Evolutionary conservation across 1,139 yeast genomes (phyloP).

Genomic region (Protomyces lactucae-debilis): DNA sequence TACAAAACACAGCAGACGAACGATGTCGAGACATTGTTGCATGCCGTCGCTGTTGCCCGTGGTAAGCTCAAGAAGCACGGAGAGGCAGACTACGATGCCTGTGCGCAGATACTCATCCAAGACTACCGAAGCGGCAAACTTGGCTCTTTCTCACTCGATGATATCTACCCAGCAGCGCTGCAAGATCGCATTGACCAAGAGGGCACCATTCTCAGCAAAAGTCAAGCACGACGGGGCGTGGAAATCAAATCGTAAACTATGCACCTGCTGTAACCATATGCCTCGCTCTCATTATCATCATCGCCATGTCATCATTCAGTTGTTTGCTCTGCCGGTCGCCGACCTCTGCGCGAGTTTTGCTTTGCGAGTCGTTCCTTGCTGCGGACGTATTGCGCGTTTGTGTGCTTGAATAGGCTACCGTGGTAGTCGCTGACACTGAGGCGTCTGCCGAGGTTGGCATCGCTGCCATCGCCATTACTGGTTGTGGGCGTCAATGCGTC

Average conservation of each 20-base stretch:
- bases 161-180: slow-evolving; percentile 24
- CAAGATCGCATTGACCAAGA: slow-evolving; percentile 23
- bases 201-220: slow-evolving; percentile 19
- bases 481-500: neutral
- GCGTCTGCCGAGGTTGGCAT: neutral
- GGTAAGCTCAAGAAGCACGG: slow-evolving; percentile 35
- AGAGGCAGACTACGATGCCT: slow-evolving; percentile 41
- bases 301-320: neutral
- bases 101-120: slow-evolving; percentile 65
- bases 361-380: slow-evolving; percentile 23
- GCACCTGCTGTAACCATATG: neutral
- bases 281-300: neutral
- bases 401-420: slow-evolving; percentile 11
- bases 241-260: neutral
- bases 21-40: slow-evolving; percentile 57
- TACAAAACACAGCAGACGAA: slow-evolving; percentile 63
- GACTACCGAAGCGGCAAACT: slow-evolving; percentile 60
- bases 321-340: neutral
- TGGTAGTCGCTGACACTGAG: slow-evolving; percentile 6
- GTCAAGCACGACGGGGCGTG: slow-evolving; percentile 11
- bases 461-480: neutral
- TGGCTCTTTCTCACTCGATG: slow-evolving; percentile 42
- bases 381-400: slow-evolving; percentile 22
- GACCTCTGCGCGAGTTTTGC: slow-evolving; percentile 4
- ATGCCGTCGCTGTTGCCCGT: slow-evolving; percentile 47